Percentiles rank a stretch among this genome's conserved stretches.
These are phyloP conservation scores for Elsinoe ampelina DNA, from an alignment of 2,329 filamentous ascomycete genomes.

Conservation along the genomic window DNA sequence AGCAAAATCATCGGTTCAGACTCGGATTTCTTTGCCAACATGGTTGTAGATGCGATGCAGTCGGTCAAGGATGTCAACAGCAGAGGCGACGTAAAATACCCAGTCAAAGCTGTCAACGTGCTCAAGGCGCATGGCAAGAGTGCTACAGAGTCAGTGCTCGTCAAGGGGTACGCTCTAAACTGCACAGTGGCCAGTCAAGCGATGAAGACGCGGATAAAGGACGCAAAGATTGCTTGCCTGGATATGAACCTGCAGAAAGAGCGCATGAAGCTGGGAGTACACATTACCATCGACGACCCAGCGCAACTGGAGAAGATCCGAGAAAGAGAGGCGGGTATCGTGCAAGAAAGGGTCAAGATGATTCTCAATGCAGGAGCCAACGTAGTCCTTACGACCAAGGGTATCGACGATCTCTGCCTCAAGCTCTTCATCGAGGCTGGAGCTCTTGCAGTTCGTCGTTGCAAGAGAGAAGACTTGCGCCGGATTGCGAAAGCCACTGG, in stretches of 20 bases:
- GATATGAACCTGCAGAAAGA: constrained; percentile 99
- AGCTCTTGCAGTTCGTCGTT: constrained; percentile 89
- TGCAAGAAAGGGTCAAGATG: constrained; percentile 90
- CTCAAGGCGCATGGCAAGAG: constrained; percentile 97
- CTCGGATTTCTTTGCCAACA: constrained; percentile 92
- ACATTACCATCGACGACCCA: constrained; percentile 96
- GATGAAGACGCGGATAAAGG: constrained; percentile 84
- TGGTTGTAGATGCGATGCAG: constrained; percentile 94
- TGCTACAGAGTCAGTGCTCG: constrained; percentile 72
- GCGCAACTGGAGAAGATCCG: constrained; percentile 96
- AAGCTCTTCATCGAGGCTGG: constrained; percentile 93
- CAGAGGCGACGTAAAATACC: constrained; percentile 86
- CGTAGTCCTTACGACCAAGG: constrained; percentile 93
- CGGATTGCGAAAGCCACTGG: constrained; percentile 94
- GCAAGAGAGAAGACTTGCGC: constrained; percentile 96
- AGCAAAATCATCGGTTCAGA: constrained; percentile 97
- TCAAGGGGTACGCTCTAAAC: constrained; percentile 96
- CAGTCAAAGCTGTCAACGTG: constrained; percentile 97
- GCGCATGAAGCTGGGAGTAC: constrained; percentile 96
- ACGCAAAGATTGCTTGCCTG: constrained; percentile 92
- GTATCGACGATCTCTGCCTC: constrained; percentile 89
- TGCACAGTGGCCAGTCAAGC: constrained; percentile 97
- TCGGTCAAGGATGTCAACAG: constrained; percentile 91
- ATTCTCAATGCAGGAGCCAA: constrained; percentile 96
- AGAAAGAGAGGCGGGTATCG: constrained; percentile 82